Percentiles rank a stretch among this genome's conserved stretches.
These are phyloP conservation scores for Paspalum vaginatum DNA, from an alignment of 176 grass and related monocot species.

Conservation along the genomic window DNA sequence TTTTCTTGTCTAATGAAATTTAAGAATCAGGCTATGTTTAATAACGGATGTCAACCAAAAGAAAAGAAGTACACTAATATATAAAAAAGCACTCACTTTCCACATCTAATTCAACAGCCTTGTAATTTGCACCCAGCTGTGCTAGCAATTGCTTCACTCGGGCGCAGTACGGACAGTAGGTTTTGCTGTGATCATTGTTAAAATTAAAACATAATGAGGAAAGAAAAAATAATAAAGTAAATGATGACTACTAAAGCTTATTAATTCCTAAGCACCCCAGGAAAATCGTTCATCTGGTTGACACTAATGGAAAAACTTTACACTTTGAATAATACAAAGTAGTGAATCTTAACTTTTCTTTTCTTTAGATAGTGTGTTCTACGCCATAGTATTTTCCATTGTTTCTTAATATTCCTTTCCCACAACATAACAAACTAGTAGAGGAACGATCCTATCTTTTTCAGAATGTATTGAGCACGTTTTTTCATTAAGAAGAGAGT, in stretches of 20 bases:
- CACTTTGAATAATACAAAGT: too few species aligned
- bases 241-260: background rate
- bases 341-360: too few species aligned
- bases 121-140: slow-evolving; percentile 51
- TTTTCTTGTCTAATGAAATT: background rate
- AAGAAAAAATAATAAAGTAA: background rate
- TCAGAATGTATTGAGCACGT: too few species aligned
- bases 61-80: background rate
- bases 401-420: too few species aligned
- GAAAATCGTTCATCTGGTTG: background rate
- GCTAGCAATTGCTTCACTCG: slow-evolving; percentile 52
- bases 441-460: too few species aligned
- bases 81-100: slow-evolving; percentile 52
- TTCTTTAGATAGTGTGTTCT: too few species aligned
- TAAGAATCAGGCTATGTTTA: background rate
- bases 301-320: too few species aligned
- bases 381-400: too few species aligned
- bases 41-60: background rate
- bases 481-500: too few species aligned
- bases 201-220: background rate
- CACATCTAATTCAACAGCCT: slow-evolving; percentile 60
- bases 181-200: slow-evolving; percentile 44
- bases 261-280: background rate
- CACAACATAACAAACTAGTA: too few species aligned
- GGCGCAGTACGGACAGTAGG: slow-evolving; percentile 50